Evolutionary conservation across 352 stramenopile species (phyloP), one percentile per base, ranked within the genome.

Genomic region (Phytopythium helicoides): DNA sequence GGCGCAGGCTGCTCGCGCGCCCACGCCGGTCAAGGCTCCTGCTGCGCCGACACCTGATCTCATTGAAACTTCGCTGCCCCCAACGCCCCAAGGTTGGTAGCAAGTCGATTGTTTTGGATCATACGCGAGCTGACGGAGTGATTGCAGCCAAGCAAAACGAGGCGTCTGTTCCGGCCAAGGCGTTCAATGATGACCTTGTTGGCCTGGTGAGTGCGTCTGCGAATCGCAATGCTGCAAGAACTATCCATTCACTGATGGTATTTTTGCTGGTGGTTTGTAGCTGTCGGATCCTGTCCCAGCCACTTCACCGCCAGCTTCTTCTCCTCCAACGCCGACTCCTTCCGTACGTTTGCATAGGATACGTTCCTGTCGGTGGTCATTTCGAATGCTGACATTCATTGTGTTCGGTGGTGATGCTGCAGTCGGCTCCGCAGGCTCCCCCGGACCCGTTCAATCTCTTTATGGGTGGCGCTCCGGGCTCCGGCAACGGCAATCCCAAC

Each of bases 381-480:
- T 15, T 38, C 9, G 40, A 25, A 18, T 14, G 6, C 14, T 62
- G 22, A 62, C 8, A 7, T 66, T 45, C 56, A 18, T 42, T 40
- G 14, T 12, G n/a, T n/a, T n/a, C n/a, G n/a, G n/a, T 54, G 39
- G 35, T 26, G 15, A 7, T 41, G 50, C 31, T 52, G 10, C 16
- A 71, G 54, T 44, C 51, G 36, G 16, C 66, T 36, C 62, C 66
- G 14, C 60, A 65, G 16, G 60, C 44, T 3, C 53, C 68, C 31
- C 73, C 54, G 10, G 79, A 92, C n/a, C 79, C 82, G 9, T 92
- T 92, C 48, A 84, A 92, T 57, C 56, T 92, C 14, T 92, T 92
- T 22, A 66, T 76, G 41, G 69, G 70, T 33, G 52, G 51, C 12
- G 28, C 28, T 33, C 28, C 28, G 28, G 28, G 28, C 28, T 33